Conservation (phyloP, 352 stramenopile species). For the Aphanomyces astaci region DNA sequence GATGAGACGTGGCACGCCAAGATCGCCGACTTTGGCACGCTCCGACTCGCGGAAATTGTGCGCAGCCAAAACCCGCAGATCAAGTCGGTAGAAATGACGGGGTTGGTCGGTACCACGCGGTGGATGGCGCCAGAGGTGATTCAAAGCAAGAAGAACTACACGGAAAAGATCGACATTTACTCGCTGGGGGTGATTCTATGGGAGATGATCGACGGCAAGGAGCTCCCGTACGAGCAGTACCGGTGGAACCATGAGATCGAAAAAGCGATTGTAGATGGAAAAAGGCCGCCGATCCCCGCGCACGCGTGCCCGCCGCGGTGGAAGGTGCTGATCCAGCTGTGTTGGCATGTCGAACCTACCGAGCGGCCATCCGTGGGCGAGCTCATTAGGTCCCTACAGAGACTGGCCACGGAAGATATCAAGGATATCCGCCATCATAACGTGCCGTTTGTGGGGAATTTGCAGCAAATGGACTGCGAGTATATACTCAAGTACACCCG, state of each 20-base stretch:
- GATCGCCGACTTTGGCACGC: constrained; percentile 85
- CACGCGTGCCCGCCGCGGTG: constrained; percentile 68
- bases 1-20: constrained; percentile 86
- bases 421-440: constrained; percentile 11
- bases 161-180: constrained; percentile 87
- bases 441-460: constrained; percentile 14
- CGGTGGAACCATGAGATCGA: constrained; percentile 84
- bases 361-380: constrained; percentile 80
- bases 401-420: constrained; percentile 62
- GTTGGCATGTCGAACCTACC: constrained; percentile 75
- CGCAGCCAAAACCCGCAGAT: constrained; percentile 49
- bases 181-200: constrained; percentile 79
- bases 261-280: constrained; percentile 61
- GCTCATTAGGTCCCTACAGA: constrained; percentile 75
- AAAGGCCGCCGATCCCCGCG: constrained; percentile 52
- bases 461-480: constrained; percentile 21
- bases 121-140: constrained; percentile 89
- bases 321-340: constrained; percentile 69
- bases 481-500: constrained; percentile 17
- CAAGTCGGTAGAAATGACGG: constrained; percentile 64
- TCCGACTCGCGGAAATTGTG: constrained; percentile 82
- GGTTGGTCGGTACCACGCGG: constrained; percentile 77
- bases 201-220: constrained; percentile 77
- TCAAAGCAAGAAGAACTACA: constrained; percentile 76
- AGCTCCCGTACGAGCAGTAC: constrained; percentile 66